Base-by-base conservation (phyloP, 768 basidiomycete species). In the Lentinula detonsa region DNA sequence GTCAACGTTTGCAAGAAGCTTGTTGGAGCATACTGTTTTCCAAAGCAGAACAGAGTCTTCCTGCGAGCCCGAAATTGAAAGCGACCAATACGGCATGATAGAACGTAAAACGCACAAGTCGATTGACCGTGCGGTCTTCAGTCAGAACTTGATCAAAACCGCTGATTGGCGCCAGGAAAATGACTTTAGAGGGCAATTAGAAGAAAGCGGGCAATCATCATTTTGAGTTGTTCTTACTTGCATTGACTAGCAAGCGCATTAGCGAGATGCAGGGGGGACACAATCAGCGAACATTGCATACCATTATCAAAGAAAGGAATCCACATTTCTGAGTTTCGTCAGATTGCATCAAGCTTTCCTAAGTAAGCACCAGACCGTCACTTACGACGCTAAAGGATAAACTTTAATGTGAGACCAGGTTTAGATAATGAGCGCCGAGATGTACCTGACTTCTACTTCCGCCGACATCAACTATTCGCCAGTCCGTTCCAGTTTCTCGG, bases 41-140 rank as follows among this genome's bases (percentile, higher is more conserved):
- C 91, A 94, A 0, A 94, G 78, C n/a, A 92, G 76, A n/a, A 93
- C 89, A 2, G 88, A 90, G 69, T 94, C 92, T 73, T 91, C 89
- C 87, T 88, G 67, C 62, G 21, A 31, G 10, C 16, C 16, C 57
- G 57, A 42, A 31, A 56, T 56, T n/a, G 16, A 52, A 34, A 39
- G 37, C 21, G 23, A 40, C 6, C 37, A 52, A 21, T 53, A n/a
- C 7, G 11, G 42, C 33, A 39, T 55, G 7, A 35, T 40, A 35
- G 39, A 28, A 37, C 58, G 35, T 11, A 28, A 45, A 23, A 57
- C 77, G 48, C 55, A 84, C 83, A 50, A 86, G 75, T 31, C 86
- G 81, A 66, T 88, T 88, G 31, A 88, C 81, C 5, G 73, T 75
- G 55, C 75, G 70, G 63, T 88, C 86, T 69, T 88, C 87, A 52